Percentiles rank a stretch among this genome's conserved stretches.
These are phyloP conservation scores for Cajanus cajan DNA, from an alignment of 306 rosid species.

Conservation along the genomic window DNA sequence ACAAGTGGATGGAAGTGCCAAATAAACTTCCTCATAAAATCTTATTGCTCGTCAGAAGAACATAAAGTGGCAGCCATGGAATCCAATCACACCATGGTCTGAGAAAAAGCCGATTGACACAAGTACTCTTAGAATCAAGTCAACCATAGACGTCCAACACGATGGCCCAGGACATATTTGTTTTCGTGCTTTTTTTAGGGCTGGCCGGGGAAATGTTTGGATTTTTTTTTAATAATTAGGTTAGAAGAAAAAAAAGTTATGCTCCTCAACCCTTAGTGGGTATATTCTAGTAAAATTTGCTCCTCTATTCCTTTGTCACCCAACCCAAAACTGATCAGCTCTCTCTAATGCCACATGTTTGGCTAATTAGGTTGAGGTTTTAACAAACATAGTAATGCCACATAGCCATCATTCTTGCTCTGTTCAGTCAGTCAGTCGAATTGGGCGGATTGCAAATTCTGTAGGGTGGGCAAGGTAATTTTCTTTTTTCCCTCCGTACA, in stretches of 20 bases:
- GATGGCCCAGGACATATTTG: neutral
- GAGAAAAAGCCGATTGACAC: neutral
- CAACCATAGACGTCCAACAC: neutral
- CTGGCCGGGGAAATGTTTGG: neutral
- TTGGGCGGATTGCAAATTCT: neutral
- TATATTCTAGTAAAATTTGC: neutral
- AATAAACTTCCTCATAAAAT: conserved; percentile 13
- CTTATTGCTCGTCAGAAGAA: neutral
- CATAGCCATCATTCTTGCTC: neutral
- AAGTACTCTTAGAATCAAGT: neutral
- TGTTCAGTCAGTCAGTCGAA: neutral
- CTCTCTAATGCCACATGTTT: neutral
- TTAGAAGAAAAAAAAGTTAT: too few species aligned
- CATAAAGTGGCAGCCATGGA: neutral
- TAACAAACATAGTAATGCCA: neutral
- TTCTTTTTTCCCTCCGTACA: neutral
- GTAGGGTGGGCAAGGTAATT: neutral
- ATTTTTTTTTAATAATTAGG: too few species aligned
- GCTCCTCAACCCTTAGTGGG: neutral
- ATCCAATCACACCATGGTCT: neutral
- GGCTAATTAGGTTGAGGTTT: neutral
- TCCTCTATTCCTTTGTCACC: neutral
- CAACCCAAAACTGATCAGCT: neutral
- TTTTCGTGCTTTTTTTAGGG: neutral
- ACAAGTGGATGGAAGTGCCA: neutral